phyloP scores from a whole-genome alignment of 2,329 filamentous ascomycete genomes.

The Diaporthe sp. region DNA sequence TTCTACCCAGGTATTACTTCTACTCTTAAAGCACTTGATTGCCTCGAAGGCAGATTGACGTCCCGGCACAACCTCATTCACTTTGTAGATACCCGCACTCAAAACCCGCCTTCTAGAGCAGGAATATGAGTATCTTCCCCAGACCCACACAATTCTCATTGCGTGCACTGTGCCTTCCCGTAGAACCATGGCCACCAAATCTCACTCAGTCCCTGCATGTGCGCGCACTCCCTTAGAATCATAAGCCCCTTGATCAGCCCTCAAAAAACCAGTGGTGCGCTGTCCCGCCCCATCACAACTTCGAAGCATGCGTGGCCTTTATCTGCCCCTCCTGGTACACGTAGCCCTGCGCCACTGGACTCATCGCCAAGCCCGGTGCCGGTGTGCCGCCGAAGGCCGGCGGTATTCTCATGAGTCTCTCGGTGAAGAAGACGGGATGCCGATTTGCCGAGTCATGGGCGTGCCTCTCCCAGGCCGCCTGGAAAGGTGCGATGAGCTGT shows the following conservation, averaged over 20 bases:
- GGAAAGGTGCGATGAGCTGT: constrained; percentile 35
- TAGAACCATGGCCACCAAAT: neutral
- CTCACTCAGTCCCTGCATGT: no score
- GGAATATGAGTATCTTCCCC: neutral
- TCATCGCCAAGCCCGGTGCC: constrained; percentile 41
- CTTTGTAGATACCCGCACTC: constrained; percentile 6
- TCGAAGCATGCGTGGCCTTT: constrained; percentile 42
- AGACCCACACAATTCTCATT: neutral
- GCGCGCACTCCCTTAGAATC: neutral
- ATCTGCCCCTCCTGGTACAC: constrained; percentile 60
- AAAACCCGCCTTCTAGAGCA: neutral
- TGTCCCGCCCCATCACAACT: constrained; percentile 46
- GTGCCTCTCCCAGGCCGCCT: constrained; percentile 43
- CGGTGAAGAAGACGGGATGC: constrained; percentile 83
- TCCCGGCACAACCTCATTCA: neutral
- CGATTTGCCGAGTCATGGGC: constrained; percentile 66
- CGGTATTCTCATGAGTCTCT: constrained; percentile 67
- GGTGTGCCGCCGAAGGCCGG: constrained; percentile 41
- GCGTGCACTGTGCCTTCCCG: no score
- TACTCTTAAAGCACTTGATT: neutral
- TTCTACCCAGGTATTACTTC: constrained; percentile 16
- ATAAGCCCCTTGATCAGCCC: neutral
- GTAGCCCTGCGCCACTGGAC: constrained; percentile 70
- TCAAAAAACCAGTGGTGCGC: neutral
- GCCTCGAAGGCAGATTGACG: neutral